These are phyloP conservation scores for Cyanidium caldarium DNA, from an alignment of 23 red algal genomes.

Conservation along the genomic window DNA sequence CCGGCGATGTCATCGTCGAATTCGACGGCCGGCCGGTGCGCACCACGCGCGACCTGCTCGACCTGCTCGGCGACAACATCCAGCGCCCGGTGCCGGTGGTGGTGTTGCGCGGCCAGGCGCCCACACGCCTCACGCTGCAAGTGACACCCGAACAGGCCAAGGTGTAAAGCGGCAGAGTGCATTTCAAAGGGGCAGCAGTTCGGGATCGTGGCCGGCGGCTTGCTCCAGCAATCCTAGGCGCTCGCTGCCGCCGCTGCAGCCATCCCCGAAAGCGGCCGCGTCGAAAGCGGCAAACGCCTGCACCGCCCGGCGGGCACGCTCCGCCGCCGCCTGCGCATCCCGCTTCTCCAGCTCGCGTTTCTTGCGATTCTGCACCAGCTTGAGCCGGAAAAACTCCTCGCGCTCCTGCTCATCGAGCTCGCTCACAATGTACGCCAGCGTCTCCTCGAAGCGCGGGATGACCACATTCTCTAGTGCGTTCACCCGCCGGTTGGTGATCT, in stretches of 20 bases:
- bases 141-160: neutral
- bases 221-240: neutral
- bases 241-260: neutral
- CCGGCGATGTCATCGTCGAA: constrained; percentile 57
- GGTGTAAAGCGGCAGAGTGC: neutral
- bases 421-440: constrained; percentile 73
- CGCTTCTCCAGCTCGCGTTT: constrained; percentile 26
- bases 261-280: constrained; percentile 8
- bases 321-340: constrained; percentile 26
- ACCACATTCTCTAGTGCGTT: constrained; percentile 98
- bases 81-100: neutral
- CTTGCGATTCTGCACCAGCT: constrained; percentile 98
- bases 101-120: neutral
- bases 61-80: neutral
- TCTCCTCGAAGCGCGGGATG: constrained; percentile 77
- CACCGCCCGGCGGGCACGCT: constrained; percentile 15
- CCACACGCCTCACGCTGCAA: neutral
- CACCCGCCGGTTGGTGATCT: constrained; percentile 91
- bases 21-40: constrained; percentile 16
- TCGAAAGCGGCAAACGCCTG: constrained; percentile 43
- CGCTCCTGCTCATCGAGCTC: constrained; percentile 99
- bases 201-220: neutral
- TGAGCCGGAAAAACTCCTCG: constrained; percentile 97
- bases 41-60: neutral
- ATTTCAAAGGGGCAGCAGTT: neutral